Evolutionary conservation across 108 stramenopile genomes (phyloP).

Genomic region (Stephanodiscus minutulus): DNA sequence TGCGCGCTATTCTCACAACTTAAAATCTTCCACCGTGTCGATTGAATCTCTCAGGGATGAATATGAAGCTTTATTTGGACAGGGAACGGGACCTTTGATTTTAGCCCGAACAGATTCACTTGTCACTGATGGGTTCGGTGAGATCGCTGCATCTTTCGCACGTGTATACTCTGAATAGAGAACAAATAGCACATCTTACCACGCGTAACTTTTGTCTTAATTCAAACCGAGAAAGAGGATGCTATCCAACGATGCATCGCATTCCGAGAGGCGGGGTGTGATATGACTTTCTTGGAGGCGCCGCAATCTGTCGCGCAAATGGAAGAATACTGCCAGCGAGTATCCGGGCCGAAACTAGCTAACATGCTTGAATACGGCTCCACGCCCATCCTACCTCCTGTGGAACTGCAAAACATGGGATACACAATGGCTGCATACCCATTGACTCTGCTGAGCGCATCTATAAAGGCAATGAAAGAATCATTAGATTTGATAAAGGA

Average conservation of each 20-base stretch:
- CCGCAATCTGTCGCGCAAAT: constrained; percentile 86
- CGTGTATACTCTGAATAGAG: background rate
- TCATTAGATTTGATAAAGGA: constrained; percentile 78
- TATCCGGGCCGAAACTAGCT: constrained; percentile 92
- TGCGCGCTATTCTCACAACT: background rate
- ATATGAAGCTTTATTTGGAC: constrained; percentile 71
- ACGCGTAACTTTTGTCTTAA: background rate
- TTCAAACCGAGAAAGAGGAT: constrained; percentile 51
- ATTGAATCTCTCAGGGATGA: constrained; percentile 64
- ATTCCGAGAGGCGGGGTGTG: constrained; percentile 91
- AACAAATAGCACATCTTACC: constrained; percentile 2
- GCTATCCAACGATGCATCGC: constrained; percentile 90
- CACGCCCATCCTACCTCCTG: constrained; percentile 91
- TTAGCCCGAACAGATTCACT: constrained; percentile 94
- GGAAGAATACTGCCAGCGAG: constrained; percentile 88
- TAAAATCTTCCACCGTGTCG: background rate
- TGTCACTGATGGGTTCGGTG: constrained; percentile 84
- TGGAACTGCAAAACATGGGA: constrained; percentile 86
- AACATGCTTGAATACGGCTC: constrained; percentile 95
- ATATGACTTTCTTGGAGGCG: constrained; percentile 95
- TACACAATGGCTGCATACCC: constrained; percentile 98
- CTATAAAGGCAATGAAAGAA: constrained; percentile 91
- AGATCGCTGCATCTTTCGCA: constrained; percentile 4
- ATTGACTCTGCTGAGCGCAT: constrained; percentile 89
- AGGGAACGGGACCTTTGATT: constrained; percentile 80